Evolutionary conservation across 805 yeast species (phyloP).

Genomic region (Torulaspora gathmanii): DNA sequence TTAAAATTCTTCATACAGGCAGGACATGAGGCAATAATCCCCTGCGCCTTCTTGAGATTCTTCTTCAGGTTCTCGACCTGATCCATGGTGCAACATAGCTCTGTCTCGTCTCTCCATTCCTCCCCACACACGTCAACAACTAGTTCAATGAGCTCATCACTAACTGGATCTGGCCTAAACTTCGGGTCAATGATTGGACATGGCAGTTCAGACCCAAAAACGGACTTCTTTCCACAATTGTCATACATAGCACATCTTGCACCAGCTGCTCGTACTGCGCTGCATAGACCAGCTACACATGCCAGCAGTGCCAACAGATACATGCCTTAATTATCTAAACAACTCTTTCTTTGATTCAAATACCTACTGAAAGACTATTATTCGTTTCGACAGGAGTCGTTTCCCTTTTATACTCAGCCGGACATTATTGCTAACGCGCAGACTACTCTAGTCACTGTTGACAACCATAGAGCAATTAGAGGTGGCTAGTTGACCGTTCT

Average conservation of each 20-base stretch:
- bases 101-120: slow-evolving; percentile 47
- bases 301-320: slow-evolving; percentile 1
- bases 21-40: slow-evolving; percentile 83
- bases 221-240: slow-evolving; percentile 70
- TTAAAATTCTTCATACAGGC: slow-evolving; percentile 86
- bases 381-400: neutral
- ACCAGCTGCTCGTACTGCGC: slow-evolving; percentile 5
- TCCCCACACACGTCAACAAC: slow-evolving; percentile 67
- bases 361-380: neutral
- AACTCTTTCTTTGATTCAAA: neutral
- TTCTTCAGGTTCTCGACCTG: slow-evolving; percentile 56
- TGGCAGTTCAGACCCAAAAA: slow-evolving; percentile 77
- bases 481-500: neutral
- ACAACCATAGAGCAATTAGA: neutral
- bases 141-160: slow-evolving; percentile 40
- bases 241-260: slow-evolving; percentile 38
- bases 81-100: slow-evolving; percentile 64
- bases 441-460: neutral
- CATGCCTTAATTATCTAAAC: slow-evolving; percentile 1
- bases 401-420: neutral
- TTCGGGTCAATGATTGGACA: slow-evolving; percentile 60
- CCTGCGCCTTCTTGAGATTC: slow-evolving; percentile 69
- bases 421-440: slow-evolving; percentile 1
- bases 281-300: slow-evolving; percentile 12
- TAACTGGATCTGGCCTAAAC: slow-evolving; percentile 38